Evolutionary conservation across 75 land plant genomes (phyloP).

Genomic region (Cupressus sempervirens): DNA sequence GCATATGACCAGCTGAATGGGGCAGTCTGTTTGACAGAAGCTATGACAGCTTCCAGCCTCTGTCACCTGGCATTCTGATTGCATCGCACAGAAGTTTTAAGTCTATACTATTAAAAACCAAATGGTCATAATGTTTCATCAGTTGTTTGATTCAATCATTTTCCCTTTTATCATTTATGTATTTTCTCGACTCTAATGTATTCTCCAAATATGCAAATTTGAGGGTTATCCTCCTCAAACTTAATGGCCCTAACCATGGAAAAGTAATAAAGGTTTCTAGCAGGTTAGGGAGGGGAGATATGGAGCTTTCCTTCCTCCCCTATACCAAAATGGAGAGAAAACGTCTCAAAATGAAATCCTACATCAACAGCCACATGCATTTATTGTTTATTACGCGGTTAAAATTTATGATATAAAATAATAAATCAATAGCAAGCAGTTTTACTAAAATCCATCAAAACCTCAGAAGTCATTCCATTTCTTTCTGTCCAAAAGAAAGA

Average conservation of each 20-base stretch:
- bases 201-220: neutral
- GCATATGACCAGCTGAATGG: neutral
- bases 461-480: no score
- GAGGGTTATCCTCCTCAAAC: neutral
- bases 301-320: neutral
- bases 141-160: neutral
- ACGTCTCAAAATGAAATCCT: neutral
- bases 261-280: neutral
- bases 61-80: neutral
- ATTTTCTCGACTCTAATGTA: neutral
- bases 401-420: no score
- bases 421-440: no score
- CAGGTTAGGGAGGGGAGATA: neutral
- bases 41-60: neutral
- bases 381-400: no score
- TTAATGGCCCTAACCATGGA: neutral
- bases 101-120: neutral
- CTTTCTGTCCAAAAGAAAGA: no score
- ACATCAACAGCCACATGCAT: no score
- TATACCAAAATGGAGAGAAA: neutral
- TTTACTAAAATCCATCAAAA: no score
- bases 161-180: neutral
- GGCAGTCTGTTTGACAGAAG: neutral
- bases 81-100: neutral
- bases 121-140: neutral